phyloP scores from a whole-genome alignment of 78 protist genomes.

The Dictyostelium capitatum region DNA sequence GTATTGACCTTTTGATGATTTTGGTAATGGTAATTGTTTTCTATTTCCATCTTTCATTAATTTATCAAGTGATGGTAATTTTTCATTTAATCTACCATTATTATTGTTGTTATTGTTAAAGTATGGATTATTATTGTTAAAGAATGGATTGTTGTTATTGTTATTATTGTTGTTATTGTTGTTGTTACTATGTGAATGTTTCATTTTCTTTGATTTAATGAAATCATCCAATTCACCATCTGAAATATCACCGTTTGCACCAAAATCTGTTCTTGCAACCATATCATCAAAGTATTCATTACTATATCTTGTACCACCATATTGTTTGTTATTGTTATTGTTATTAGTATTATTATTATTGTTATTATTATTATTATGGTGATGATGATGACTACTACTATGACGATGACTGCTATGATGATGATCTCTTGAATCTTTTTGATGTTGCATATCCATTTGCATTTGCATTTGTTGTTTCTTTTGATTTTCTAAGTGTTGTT shows the following conservation, averaged over 20 bases:
- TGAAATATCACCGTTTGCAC: conserved; percentile 4
- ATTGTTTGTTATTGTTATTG: background rate
- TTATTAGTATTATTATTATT: too few relatives aligned
- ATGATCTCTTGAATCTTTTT: background rate
- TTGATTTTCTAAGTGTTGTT: conserved; percentile 23
- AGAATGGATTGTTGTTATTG: background rate
- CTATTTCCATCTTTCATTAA: background rate
- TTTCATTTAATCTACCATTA: background rate
- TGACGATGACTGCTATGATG: background rate
- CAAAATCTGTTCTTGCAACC: background rate
- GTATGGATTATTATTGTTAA: too few relatives aligned
- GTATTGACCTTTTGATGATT: background rate
- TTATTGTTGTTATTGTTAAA: background rate
- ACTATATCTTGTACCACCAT: background rate
- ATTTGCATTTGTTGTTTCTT: conserved; percentile 5
- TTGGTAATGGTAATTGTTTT: background rate
- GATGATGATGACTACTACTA: background rate
- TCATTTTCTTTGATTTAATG: conserved; percentile 18
- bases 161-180: background rate
- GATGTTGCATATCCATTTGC: background rate
- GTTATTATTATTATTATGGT: background rate
- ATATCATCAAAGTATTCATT: conserved; percentile 9
- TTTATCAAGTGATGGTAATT: conserved; percentile 24
- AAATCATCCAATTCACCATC: background rate
- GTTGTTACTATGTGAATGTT: background rate